phyloP scores from a whole-genome alignment of 2,329 filamentous ascomycete species.

The Cladosporium sp. region DNA sequence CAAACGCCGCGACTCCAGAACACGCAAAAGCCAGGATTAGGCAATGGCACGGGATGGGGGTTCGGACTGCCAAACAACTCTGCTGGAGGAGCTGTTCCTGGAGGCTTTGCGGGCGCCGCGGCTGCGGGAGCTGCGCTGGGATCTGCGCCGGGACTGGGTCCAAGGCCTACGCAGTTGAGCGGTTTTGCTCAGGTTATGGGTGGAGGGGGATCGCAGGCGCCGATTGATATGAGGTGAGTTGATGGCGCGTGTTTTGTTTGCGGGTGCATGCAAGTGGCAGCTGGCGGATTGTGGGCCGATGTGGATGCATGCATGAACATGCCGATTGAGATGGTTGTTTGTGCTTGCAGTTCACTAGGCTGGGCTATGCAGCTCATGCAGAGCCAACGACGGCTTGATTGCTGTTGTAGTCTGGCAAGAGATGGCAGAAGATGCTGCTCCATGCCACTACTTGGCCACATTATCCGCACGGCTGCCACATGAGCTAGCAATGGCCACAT shows the following conservation, averaged over 20 bases:
- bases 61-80: constrained; percentile 51
- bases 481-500: neutral
- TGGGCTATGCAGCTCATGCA: neutral
- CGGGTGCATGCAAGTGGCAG: neutral
- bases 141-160: constrained; percentile 24
- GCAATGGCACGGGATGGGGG: constrained; percentile 59
- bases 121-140: constrained; percentile 21
- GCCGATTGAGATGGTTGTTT: neutral
- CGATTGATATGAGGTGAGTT: constrained; percentile 41
- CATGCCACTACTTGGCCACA: neutral
- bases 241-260: neutral
- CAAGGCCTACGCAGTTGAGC: constrained; percentile 34
- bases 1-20: constrained; percentile 36
- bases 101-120: constrained; percentile 22
- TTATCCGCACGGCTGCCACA: neutral
- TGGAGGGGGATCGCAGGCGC: constrained; percentile 35
- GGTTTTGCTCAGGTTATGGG: constrained; percentile 42
- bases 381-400: neutral
- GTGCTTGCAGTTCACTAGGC: neutral
- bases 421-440: neutral
- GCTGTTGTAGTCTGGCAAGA: neutral
- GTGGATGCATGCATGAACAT: neutral
- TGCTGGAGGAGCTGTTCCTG: constrained; percentile 45
- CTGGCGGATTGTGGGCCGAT: neutral
- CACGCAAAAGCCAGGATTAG: constrained; percentile 42